Base-by-base conservation (phyloP, 1,284 basidiomycete species). In the Pyrrhoderma noxium region DNA sequence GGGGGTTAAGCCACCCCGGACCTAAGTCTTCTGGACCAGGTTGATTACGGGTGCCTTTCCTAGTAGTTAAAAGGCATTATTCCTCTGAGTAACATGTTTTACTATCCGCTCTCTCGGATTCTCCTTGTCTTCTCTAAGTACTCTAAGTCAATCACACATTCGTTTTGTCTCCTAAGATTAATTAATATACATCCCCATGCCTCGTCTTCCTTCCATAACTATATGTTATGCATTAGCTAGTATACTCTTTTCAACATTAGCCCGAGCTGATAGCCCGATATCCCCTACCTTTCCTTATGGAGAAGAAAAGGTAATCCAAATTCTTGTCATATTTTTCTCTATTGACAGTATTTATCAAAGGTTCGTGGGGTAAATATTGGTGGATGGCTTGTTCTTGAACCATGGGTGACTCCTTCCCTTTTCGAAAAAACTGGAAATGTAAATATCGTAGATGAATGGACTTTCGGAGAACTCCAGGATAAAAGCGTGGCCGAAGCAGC, bases 401-500 rank as follows among this genome's bases (percentile, higher is more conserved):
- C 89, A 16, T 91, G 86, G 85, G 88, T 90, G 57, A 90, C 86
- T 0, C 91, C 91, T 11, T 86, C 82, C 44, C 64, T 94, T n/a
- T 97, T 93, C 61, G 85, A 91, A 58, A 72, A 76, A 61, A 91
- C 89, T 0, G 82, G 75, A 31, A 84, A 90, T 64, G 59, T 67
- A 19, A 70, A 65, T 40, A 86, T 83, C 52, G 67, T 93, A 51
- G 91, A 94, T 64, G 90, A 96, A 67, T 96, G 78, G 73, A 95
- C 93, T 0, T 93, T 89, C 59, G 76, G 82, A 40, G 73, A 80
- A 60, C 75, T 74, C 56, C 82, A 88, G 58, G 64, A 75, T 59
- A 61, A 63, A 16, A 59, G 64, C 40, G 75, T 69, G 0, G 87
- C 85, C 0, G 62, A 63, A 11, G 59, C 61, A 27, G 67, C 64